Evolutionary conservation across 352 stramenopile species (phyloP), one percentile per base, ranked within the genome.

Genomic region (Globisporangium uncinulatum): DNA sequence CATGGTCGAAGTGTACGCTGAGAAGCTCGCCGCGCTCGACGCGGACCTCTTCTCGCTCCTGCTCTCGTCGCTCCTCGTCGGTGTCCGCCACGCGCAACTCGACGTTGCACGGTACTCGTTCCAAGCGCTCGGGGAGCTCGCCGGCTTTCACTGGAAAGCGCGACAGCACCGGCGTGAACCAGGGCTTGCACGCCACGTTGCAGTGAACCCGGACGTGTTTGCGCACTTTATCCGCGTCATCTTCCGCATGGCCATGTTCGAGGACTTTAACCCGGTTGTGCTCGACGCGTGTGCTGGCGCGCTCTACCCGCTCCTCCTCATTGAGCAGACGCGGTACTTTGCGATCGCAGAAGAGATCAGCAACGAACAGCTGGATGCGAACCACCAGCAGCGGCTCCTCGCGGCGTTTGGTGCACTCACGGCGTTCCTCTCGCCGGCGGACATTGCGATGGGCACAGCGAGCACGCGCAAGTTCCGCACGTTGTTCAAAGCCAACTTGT

Each of bases 1-100:
- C 58, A 89, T 94, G 77, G 74, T 94, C 21, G 85, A 94, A 65
- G 81, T 93, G 19, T 92, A 94, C 60, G 79, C 83, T 11, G 76
- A 91, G 36, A 92, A 93, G 65, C 71, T 94, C 34, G 65, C 77
- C 32, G 59, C 65, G 5, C 70, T 94, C 15, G 66, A 81, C n/a
- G 70, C 67, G 14, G 61, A 71, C 3, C 68, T 93, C n/a, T 88
- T 94, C 52, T 70, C 70, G 21, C 86, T 89, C 76, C 61, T 94
- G 21, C 58, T 93, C 39, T 71, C 83, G 49, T 92, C 83, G 36
- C 59, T 94, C 29, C 54, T 93, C 21, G 72, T 92, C 36, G 83
- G 85, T 7, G 83, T 92, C 32, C 83, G 75, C 43, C 81, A 93
- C 52, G 75, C 88, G 15, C 73, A 87, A 21, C 41, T 83, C 36